These are phyloP conservation scores for Lasiodiplodia gonubiensis DNA, from an alignment of 2,329 filamentous ascomycete species.

Conservation along the genomic window DNA sequence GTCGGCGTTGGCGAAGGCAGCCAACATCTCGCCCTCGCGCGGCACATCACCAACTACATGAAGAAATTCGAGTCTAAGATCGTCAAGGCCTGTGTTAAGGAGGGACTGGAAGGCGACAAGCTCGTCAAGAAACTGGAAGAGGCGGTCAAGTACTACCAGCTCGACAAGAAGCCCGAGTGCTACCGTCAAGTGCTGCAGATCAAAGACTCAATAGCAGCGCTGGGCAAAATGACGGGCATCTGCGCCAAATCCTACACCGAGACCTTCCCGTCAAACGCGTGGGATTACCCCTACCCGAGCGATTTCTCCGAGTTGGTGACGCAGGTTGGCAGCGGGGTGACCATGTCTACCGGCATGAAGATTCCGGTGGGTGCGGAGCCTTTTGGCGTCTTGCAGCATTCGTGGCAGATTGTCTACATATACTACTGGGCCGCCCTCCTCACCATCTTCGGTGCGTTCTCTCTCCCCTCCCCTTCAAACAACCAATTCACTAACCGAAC, in stretches of 20 bases:
- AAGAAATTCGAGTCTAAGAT: constrained; percentile 48
- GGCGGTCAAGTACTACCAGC: constrained; percentile 39
- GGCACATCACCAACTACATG: constrained; percentile 53
- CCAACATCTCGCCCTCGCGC: constrained; percentile 61
- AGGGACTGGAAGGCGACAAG: constrained; percentile 40
- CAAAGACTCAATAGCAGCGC: constrained; percentile 31
- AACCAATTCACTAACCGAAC: neutral
- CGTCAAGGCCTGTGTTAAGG: constrained; percentile 42
- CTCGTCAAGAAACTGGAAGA: constrained; percentile 38
- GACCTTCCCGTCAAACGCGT: constrained; percentile 26
- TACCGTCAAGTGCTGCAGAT: constrained; percentile 31
- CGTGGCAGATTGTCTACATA: constrained; percentile 43
- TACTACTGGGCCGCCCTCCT: constrained; percentile 48
- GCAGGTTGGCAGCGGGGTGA: constrained; percentile 40
- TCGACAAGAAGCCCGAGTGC: constrained; percentile 42
- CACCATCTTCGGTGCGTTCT: constrained; percentile 36
- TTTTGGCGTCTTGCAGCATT: constrained; percentile 37
- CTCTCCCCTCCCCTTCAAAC: neutral
- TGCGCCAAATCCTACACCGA: constrained; percentile 37
- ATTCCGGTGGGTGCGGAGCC: constrained; percentile 39
- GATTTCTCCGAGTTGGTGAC: constrained; percentile 36
- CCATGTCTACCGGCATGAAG: constrained; percentile 43
- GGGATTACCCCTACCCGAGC: constrained; percentile 31
- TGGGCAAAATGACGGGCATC: constrained; percentile 43
- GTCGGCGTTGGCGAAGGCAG: constrained; percentile 68